Conservation (phyloP, 306 rosid species). For the Sindora glabra region DNA sequence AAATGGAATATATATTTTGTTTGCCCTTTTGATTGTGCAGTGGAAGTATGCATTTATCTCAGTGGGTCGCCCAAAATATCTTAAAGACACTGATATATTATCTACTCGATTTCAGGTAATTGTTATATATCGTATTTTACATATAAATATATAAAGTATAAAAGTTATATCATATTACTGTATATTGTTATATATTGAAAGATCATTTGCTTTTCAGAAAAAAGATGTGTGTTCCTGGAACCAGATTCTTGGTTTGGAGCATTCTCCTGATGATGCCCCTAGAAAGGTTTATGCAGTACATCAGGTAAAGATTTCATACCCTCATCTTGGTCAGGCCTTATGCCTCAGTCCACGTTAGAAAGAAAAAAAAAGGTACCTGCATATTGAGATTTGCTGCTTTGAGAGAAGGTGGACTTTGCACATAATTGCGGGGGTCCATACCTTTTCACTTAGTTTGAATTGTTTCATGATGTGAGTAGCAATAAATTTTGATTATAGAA, state of each 20-base stretch:
- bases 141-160: too few relatives aligned
- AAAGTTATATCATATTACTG: background rate
- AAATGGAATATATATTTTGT: too few relatives aligned
- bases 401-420: too few relatives aligned
- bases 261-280: slow-evolving; percentile 47
- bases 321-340: too few relatives aligned
- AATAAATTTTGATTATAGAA: too few relatives aligned
- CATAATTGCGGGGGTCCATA: too few relatives aligned
- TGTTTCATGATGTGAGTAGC: too few relatives aligned
- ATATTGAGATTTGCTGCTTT: too few relatives aligned
- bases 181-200: background rate
- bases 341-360: too few relatives aligned
- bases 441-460: too few relatives aligned
- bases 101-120: slow-evolving; percentile 61
- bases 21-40: slow-evolving; percentile 20
- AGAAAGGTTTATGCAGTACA: slow-evolving; percentile 48
- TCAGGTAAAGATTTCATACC: slow-evolving; percentile 34
- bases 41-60: slow-evolving; percentile 65
- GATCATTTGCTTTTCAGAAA: slow-evolving; percentile 21
- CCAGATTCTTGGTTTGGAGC: slow-evolving; percentile 65
- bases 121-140: background rate
- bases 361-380: too few relatives aligned
- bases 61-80: slow-evolving; percentile 58
- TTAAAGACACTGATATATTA: slow-evolving; percentile 46
- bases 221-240: slow-evolving; percentile 67